phyloP scores from a whole-genome alignment of 495 filamentous ascomycete genomes.

The Podospora conica region DNA sequence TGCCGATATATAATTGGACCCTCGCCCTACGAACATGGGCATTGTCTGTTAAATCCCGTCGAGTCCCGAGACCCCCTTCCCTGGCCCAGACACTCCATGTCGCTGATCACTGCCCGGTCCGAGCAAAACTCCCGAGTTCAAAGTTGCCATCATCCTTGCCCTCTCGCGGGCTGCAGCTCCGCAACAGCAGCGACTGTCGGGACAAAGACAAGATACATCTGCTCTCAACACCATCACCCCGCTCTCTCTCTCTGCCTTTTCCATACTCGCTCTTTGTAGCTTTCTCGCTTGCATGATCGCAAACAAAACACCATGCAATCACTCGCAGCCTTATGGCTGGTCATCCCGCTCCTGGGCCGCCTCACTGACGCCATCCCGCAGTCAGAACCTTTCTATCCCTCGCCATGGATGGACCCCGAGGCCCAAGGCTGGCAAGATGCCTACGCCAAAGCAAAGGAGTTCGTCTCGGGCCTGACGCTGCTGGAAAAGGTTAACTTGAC shows the following conservation, averaged over 20 bases:
- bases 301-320: slow-evolving; percentile 19
- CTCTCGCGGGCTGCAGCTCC: slow-evolving; percentile 12
- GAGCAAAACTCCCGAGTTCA: slow-evolving; percentile 24
- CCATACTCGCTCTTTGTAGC: slow-evolving; percentile 9
- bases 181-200: not conserved
- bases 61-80: slow-evolving; percentile 1
- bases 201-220: not conserved
- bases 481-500: slow-evolving; percentile 91
- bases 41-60: not conserved
- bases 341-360: not conserved
- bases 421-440: slow-evolving; percentile 71
- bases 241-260: not conserved
- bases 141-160: slow-evolving; percentile 15
- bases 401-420: slow-evolving; percentile 69
- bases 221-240: slow-evolving; percentile 2
- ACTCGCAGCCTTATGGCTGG: slow-evolving; percentile 18
- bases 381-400: slow-evolving; percentile 67
- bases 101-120: not conserved
- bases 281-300: slow-evolving; percentile 13
- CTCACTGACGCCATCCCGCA: slow-evolving; percentile 24
- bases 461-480: slow-evolving; percentile 78
- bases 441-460: slow-evolving; percentile 66
- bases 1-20: not conserved
- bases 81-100: not conserved
- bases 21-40: not conserved